Percentiles rank a stretch among this genome's conserved stretches.
These are phyloP conservation scores for Camellia japonica DNA, from an alignment of 148 eudicot genomes.

Conservation along the genomic window DNA sequence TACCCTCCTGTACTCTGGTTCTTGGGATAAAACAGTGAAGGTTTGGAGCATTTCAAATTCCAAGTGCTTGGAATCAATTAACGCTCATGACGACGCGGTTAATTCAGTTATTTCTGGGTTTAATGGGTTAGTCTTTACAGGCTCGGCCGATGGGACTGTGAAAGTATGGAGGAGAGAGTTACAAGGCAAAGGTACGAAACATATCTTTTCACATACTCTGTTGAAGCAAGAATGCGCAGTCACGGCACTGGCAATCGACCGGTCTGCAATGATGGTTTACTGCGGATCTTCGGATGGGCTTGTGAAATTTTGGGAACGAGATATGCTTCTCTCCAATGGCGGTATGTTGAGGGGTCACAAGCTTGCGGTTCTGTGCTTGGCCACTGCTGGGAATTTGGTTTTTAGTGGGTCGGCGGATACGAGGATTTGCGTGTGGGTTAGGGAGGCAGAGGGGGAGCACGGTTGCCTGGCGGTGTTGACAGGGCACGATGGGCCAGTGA, in stretches of 20 bases:
- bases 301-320: slow-evolving; percentile 56
- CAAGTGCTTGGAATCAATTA: slow-evolving; percentile 67
- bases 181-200: slow-evolving; percentile 80
- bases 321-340: slow-evolving; percentile 27
- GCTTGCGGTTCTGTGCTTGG: slow-evolving; percentile 61
- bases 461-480: slow-evolving; percentile 45
- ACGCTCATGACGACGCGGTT: slow-evolving; percentile 72
- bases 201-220: slow-evolving; percentile 55
- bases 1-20: slow-evolving; percentile 53
- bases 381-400: slow-evolving; percentile 45
- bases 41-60: slow-evolving; percentile 64
- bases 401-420: slow-evolving; percentile 74
- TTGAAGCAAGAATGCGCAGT: slow-evolving; percentile 75
- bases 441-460: slow-evolving; percentile 33
- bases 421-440: slow-evolving; percentile 65
- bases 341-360: slow-evolving; percentile 55
- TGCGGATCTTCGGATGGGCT: slow-evolving; percentile 72
- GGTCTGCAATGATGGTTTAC: slow-evolving; percentile 36
- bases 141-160: slow-evolving; percentile 69
- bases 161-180: slow-evolving; percentile 70
- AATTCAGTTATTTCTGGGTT: slow-evolving; percentile 70
- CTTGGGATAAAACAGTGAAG: slow-evolving; percentile 70
- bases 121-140: slow-evolving; percentile 63
- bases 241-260: slow-evolving; percentile 57
- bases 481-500: slow-evolving; percentile 70